phyloP scores from a whole-genome alignment of 768 basidiomycete species.

The Cyclocybe cylindracea region DNA sequence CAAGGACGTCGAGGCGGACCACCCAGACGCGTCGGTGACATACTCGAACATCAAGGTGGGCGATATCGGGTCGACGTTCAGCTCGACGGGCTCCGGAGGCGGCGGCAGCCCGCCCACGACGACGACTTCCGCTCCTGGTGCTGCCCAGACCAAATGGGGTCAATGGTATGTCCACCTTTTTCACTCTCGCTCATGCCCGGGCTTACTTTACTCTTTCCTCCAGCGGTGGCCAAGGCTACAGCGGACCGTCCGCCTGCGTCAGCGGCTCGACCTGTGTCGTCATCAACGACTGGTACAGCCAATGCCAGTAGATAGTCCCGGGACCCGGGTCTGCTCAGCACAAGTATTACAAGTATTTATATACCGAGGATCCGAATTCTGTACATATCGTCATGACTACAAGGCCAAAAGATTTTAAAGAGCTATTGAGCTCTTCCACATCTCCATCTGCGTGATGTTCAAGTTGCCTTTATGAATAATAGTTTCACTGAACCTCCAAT shows the following conservation, averaged over 20 bases:
- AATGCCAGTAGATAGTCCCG: slow-evolving; percentile 14
- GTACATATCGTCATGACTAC: too few relatives aligned
- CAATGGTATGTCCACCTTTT: slow-evolving; percentile 27
- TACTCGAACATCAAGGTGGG: slow-evolving; percentile 58
- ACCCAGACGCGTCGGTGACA: slow-evolving; percentile 39
- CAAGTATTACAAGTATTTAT: too few relatives aligned
- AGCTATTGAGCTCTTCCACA: too few relatives aligned
- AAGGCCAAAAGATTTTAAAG: too few relatives aligned
- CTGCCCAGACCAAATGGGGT: slow-evolving; percentile 30
- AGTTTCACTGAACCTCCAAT: too few relatives aligned
- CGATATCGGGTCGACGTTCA: slow-evolving; percentile 29
- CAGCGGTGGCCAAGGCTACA: slow-evolving; percentile 21
- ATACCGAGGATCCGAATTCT: too few relatives aligned
- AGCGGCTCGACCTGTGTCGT: slow-evolving; percentile 11
- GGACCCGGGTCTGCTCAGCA: too few relatives aligned
- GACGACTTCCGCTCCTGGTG: slow-evolving; percentile 18
- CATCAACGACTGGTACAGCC: slow-evolving; percentile 15
- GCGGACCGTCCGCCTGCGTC: slow-evolving; percentile 16
- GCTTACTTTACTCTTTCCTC: not conserved
- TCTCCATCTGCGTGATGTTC: too few relatives aligned
- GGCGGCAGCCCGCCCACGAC: slow-evolving; percentile 14
- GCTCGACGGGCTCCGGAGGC: slow-evolving; percentile 9
- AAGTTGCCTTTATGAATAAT: too few relatives aligned
- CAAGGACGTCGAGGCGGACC: slow-evolving; percentile 38
- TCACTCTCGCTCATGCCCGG: not conserved